Conservation (phyloP, 1,284 basidiomycete species). For the Ustilago shanxiensis region DNA sequence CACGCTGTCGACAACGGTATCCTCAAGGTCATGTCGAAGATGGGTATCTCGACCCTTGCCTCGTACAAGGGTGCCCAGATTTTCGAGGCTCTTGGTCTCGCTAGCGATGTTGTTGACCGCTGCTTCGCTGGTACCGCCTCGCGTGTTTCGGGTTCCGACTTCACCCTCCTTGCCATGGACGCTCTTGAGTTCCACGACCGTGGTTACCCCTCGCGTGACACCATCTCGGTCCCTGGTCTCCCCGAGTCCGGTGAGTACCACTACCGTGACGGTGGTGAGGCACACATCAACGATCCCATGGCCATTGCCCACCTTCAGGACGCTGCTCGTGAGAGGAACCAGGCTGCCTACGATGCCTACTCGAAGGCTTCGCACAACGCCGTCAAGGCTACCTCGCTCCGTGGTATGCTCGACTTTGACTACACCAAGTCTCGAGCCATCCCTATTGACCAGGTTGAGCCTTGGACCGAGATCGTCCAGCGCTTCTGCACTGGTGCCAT, state of each 20-base stretch:
- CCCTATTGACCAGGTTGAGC: conserved; percentile 69
- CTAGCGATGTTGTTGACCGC: conserved; percentile 61
- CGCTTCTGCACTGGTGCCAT: conserved; percentile 69
- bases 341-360: conserved; percentile 65
- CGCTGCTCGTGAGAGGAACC: conserved; percentile 65
- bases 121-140: conserved; percentile 68
- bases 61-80: conserved; percentile 70
- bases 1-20: conserved; percentile 65
- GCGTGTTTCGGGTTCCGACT: conserved; percentile 64
- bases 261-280: conserved; percentile 67
- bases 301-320: conserved; percentile 67
- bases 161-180: conserved; percentile 64
- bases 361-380: conserved; percentile 64
- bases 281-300: conserved; percentile 66
- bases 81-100: conserved; percentile 68
- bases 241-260: conserved; percentile 68
- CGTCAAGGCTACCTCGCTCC: conserved; percentile 62
- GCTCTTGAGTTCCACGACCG: conserved; percentile 68
- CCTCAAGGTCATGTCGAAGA: conserved; percentile 68
- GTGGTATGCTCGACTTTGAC: conserved; percentile 66
- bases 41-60: conserved; percentile 67
- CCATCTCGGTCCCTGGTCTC: conserved; percentile 58
- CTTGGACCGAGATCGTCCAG: conserved; percentile 69
- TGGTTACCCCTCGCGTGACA: conserved; percentile 63
- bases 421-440: conserved; percentile 62